Evolutionary conservation across 306 rosid species (phyloP).

Genomic region (Quillaja saponaria): DNA sequence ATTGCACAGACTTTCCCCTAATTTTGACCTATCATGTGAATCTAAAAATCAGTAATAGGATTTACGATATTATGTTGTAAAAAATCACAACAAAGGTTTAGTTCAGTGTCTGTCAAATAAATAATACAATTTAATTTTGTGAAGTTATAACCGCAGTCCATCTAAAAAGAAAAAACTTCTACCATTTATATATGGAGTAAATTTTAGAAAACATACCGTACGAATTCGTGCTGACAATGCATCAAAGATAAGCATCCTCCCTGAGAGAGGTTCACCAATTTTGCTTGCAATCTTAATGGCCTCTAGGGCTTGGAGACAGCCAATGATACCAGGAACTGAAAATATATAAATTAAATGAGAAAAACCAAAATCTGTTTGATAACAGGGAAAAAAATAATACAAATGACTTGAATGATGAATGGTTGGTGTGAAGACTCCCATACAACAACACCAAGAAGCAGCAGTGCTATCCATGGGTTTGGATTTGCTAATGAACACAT

Average conservation of each 20-base stretch:
- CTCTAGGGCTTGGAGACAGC: slow-evolving; percentile 97
- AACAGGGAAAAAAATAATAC: not conserved
- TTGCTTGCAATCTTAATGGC: slow-evolving; percentile 85
- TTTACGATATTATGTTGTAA: not conserved
- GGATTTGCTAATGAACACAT: slow-evolving; percentile 6
- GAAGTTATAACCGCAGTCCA: no score
- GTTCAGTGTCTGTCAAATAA: no score
- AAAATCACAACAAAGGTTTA: not conserved
- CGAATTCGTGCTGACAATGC: slow-evolving; percentile 79
- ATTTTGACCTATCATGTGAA: slow-evolving; percentile 64
- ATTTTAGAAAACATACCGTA: slow-evolving; percentile 47
- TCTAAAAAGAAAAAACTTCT: no score
- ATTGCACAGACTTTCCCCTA: slow-evolving; percentile 77
- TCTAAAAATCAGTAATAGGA: not conserved
- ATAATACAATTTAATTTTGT: no score
- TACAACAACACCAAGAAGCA: no score
- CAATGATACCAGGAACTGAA: slow-evolving; percentile 97
- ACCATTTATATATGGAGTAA: no score
- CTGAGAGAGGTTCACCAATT: slow-evolving; percentile 89
- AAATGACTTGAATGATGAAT: slow-evolving; percentile 12
- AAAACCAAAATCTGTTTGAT: not conserved
- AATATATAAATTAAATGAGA: slow-evolving; percentile 20
- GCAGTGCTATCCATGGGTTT: no score
- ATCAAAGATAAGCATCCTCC: slow-evolving; percentile 92
- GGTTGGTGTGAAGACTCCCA: not conserved